These are phyloP conservation scores for Aureobasidium leucospermi DNA, from an alignment of 2,329 filamentous ascomycete genomes.

Conservation along the genomic window DNA sequence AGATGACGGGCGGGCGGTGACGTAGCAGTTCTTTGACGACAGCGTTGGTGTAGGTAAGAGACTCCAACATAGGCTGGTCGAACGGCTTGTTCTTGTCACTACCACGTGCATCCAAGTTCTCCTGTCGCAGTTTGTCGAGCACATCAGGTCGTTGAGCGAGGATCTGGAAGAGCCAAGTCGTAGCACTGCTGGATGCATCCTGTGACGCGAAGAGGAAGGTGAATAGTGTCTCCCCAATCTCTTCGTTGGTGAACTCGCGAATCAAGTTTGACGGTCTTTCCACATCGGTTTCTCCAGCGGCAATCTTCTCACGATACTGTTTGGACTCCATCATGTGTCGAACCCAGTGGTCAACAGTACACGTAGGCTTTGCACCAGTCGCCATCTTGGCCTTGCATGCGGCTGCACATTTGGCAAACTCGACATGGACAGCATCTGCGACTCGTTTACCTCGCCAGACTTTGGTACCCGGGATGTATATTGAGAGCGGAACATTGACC, in stretches of 20 bases:
- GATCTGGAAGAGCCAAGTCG: slow-evolving; percentile 91
- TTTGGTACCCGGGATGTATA: slow-evolving; percentile 91
- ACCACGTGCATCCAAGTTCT: slow-evolving; percentile 42
- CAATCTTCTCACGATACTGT: slow-evolving; percentile 70
- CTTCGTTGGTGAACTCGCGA: slow-evolving; percentile 79
- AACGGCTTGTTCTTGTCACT: slow-evolving; percentile 1
- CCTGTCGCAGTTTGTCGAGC: slow-evolving; percentile 68
- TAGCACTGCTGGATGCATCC: slow-evolving; percentile 89
- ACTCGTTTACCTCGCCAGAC: slow-evolving; percentile 97
- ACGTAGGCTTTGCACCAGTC: slow-evolving; percentile 78
- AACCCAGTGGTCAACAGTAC: slow-evolving; percentile 94
- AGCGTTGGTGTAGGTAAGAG: slow-evolving; percentile 45
- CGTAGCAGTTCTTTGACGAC: slow-evolving; percentile 49
- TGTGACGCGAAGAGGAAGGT: slow-evolving; percentile 96
- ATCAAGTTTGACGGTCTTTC: slow-evolving; percentile 78
- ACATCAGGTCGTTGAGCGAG: slow-evolving; percentile 91
- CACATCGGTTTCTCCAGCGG: slow-evolving; percentile 58
- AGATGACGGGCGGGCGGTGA: slow-evolving; percentile 46
- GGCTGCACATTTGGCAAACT: slow-evolving; percentile 85
- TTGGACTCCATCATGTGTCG: slow-evolving; percentile 79
- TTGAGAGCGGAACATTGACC: slow-evolving; percentile 30
- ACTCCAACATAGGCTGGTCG: slow-evolving; percentile 38
- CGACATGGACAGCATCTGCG: slow-evolving; percentile 80
- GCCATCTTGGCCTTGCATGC: slow-evolving; percentile 90
- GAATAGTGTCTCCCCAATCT: slow-evolving; percentile 89